phyloP scores from a whole-genome alignment of 108 stramenopile species.

The Seminavis robusta region DNA sequence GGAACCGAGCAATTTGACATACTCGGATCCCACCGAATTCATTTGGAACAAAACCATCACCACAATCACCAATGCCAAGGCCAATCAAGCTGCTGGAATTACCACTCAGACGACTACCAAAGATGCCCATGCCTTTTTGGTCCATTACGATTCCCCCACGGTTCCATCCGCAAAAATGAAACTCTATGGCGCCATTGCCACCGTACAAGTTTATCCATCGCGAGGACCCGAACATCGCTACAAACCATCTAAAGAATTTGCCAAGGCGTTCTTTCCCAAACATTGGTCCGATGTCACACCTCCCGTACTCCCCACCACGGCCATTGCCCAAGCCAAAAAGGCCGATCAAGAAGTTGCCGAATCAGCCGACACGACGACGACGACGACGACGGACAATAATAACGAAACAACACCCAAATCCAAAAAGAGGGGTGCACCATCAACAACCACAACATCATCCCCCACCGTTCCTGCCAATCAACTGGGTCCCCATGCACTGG shows the following conservation, averaged over 20 bases:
- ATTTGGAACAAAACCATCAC: constrained; percentile 30
- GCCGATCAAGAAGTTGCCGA: neutral
- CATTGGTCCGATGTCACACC: constrained; percentile 22
- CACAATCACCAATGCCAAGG: no score
- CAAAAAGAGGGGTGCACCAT: neutral
- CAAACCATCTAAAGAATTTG: constrained; percentile 43
- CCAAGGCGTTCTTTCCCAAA: constrained; percentile 58
- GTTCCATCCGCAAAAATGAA: constrained; percentile 32
- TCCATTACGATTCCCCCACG: constrained; percentile 29
- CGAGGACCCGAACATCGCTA: constrained; percentile 24
- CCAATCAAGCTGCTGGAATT: neutral
- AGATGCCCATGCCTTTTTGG: constrained; percentile 64
- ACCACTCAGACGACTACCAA: no score
- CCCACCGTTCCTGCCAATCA: neutral
- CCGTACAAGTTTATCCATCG: constrained; percentile 20
- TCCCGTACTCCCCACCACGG: no score
- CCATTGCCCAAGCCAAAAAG: constrained; percentile 1
- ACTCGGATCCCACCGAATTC: constrained; percentile 22
- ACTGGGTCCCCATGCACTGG: constrained; percentile 2
- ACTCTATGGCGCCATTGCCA: constrained; percentile 43
- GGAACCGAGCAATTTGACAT: constrained; percentile 15
- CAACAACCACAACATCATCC: neutral
- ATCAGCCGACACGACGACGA: constrained; percentile 15
- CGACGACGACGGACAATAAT: constrained; percentile 4
- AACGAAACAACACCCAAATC: neutral